Conservation (phyloP, 768 basidiomycete genomes). For the Mycena sanguinolenta region DNA sequence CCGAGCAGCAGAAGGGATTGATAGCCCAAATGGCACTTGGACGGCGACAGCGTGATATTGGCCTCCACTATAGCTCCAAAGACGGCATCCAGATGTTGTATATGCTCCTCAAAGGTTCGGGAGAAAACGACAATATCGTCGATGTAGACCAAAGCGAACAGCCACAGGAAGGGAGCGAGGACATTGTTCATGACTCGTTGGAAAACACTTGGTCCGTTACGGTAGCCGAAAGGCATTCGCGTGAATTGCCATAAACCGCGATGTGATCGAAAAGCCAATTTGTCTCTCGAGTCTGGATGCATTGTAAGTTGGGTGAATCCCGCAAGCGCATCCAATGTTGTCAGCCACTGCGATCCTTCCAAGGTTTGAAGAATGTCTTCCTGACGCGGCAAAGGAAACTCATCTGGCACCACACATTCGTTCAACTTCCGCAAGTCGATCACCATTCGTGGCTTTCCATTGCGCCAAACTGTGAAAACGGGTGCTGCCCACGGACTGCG, state of each 20-base stretch:
- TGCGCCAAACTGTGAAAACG: conserved; percentile 37
- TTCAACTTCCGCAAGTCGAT: conserved; percentile 41
- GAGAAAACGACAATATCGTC: conserved; percentile 57
- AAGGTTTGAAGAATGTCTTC: conserved; percentile 45
- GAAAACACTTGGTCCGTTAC: conserved; percentile 54
- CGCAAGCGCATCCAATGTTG: too few species aligned
- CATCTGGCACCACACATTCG: conserved; percentile 35
- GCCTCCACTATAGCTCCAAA: conserved; percentile 43
- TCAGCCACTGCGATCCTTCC: conserved; percentile 45
- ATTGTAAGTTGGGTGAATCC: conserved; percentile 57
- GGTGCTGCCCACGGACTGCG: conserved; percentile 49
- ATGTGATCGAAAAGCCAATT: conserved; percentile 54
- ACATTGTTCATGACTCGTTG: conserved; percentile 57
- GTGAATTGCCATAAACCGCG: conserved; percentile 55
- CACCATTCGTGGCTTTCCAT: conserved; percentile 52
- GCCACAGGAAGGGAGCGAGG: conserved; percentile 51
- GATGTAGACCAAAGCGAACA: conserved; percentile 56
- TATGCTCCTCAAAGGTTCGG: conserved; percentile 43
- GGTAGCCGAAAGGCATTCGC: conserved; percentile 55
- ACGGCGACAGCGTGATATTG: conserved; percentile 48
- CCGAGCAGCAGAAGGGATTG: conserved; percentile 50
- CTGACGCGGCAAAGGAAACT: conserved; percentile 43
- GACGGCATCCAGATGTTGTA: conserved; percentile 45
- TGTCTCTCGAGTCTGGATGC: conserved; percentile 41
- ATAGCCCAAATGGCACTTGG: conserved; percentile 51